Evolutionary conservation across 352 stramenopile genomes (phyloP).

Genomic region (Phytophthora pluvialis): DNA sequence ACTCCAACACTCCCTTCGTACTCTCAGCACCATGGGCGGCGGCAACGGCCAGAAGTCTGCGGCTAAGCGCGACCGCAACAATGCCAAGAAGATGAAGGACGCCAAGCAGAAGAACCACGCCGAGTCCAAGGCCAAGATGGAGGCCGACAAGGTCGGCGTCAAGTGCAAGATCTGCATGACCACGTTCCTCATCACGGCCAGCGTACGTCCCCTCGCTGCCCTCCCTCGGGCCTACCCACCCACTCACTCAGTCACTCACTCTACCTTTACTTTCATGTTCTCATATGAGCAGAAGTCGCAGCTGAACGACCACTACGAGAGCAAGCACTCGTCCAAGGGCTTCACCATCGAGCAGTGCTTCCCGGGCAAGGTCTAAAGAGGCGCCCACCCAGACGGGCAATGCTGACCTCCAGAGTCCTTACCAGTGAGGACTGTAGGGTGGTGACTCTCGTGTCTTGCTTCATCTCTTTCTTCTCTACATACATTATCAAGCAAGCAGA

Average conservation of each 20-base stretch:
- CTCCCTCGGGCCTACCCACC: not conserved
- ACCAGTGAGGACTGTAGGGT: not conserved
- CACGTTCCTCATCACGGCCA: constrained; percentile 87
- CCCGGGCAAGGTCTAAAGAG: constrained; percentile 34
- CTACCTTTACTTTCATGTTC: not conserved
- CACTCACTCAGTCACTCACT: not conserved
- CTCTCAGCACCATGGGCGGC: constrained; percentile 64
- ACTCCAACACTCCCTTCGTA: not conserved
- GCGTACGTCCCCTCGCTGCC: constrained; percentile 44
- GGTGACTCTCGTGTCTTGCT: not conserved
- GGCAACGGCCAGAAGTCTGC: constrained; percentile 64
- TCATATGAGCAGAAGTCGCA: constrained; percentile 49
- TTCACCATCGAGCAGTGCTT: constrained; percentile 85
- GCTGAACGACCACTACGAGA: constrained; percentile 85
- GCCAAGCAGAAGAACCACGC: constrained; percentile 81
- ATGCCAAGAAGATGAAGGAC: constrained; percentile 88
- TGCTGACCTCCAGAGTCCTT: no score
- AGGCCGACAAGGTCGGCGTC: constrained; percentile 73
- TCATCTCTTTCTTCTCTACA: not conserved
- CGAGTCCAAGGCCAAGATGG: constrained; percentile 86
- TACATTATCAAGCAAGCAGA: constrained; percentile 20
- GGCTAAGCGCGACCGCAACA: constrained; percentile 83
- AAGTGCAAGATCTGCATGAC: constrained; percentile 92
- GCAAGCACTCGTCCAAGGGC: constrained; percentile 81
- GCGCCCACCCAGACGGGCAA: no score